Evolutionary conservation across 2,329 filamentous ascomycete species (phyloP), one percentile per base, ranked within the genome.

Genomic region (Calycina herbarum): DNA sequence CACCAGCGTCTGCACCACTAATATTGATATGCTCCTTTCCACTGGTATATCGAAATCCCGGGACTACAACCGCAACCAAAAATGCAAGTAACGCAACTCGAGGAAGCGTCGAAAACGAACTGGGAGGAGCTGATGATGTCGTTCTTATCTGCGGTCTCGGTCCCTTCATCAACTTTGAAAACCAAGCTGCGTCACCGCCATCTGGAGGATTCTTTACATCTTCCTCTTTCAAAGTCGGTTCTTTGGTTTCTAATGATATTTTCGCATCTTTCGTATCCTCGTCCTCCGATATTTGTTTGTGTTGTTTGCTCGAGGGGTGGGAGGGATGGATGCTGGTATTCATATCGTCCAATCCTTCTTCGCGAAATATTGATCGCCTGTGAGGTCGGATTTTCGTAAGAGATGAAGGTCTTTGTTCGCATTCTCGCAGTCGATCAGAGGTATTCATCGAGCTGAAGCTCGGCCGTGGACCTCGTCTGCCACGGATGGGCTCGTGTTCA

Each of bases 11-110:
- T 59, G 79, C 83, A 35, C 81, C 80, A 68, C 73, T 78, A n/a
- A 78, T 72, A 42, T 78, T 78, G 60, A 79, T 71, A 42, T 77
- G 78, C n/a, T 76, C 42, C 77, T 79, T 74, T 13, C 79, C 80
- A 65, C 76, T 78, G 69, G 54, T 64, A 63, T 72, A 71, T 38
- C 79, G 77, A 71, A 80, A 82, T 5, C 79, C 77, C 5, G 84
- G 83, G 45, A 85, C 73, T 60, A 85, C 75, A 61, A 85, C 73
- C 40, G 82, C 82, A 63, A 86, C 80, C 66, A 85, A 74, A 61
- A 85, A 69, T 13, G 78, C 81, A 67, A 85, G 76, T 76, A 84
- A 78, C 20, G 82, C 78, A 67, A 83, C 72, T 61, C 80, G 78
- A 40, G 82, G 78, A 5, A 84, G 63, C 15, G 79, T 78, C 1